These are phyloP conservation scores for Verbascum thapsus DNA, from an alignment of 257 asterid species.

Conservation along the genomic window DNA sequence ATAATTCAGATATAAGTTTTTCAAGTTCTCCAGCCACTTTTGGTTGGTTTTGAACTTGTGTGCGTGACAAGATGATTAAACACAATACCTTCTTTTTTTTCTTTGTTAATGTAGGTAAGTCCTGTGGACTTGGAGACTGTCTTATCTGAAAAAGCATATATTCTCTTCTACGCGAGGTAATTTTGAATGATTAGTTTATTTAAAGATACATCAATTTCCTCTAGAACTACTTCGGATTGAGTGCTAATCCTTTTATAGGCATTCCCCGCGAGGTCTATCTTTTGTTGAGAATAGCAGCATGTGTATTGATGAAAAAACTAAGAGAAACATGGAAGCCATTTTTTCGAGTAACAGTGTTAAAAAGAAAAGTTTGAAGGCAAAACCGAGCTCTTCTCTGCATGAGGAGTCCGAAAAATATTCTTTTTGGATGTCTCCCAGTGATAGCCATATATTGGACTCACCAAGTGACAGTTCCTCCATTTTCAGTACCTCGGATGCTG, in stretches of 20 bases:
- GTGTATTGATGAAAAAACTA: constrained; percentile 36
- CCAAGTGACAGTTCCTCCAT: constrained; percentile 58
- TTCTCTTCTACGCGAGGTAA: constrained; percentile 54
- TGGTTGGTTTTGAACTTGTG: neutral
- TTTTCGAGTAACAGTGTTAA: constrained; percentile 39
- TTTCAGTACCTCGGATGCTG: constrained; percentile 58
- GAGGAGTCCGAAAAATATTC: constrained; percentile 30
- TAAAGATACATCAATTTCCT: neutral
- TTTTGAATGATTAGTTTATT: neutral
- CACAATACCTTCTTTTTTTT: too few species aligned
- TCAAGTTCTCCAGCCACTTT: neutral
- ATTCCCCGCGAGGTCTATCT: constrained; percentile 35
- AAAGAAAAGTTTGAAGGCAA: constrained; percentile 41
- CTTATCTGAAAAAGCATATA: constrained; percentile 51
- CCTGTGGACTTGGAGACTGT: constrained; percentile 48
- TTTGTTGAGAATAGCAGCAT: constrained; percentile 21
- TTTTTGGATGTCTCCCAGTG: constrained; percentile 37
- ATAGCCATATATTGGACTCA: constrained; percentile 41
- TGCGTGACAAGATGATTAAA: constrained; percentile 4
- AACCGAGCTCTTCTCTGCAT: constrained; percentile 30
- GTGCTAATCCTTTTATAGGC: constrained; percentile 32
- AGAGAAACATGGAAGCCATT: constrained; percentile 42
- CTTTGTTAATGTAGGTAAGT: constrained; percentile 40
- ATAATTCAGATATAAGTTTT: neutral
- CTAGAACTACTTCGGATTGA: constrained; percentile 1